phyloP scores from a whole-genome alignment of 2,329 filamentous ascomycete genomes.

The Ceratocystis albifundus region DNA sequence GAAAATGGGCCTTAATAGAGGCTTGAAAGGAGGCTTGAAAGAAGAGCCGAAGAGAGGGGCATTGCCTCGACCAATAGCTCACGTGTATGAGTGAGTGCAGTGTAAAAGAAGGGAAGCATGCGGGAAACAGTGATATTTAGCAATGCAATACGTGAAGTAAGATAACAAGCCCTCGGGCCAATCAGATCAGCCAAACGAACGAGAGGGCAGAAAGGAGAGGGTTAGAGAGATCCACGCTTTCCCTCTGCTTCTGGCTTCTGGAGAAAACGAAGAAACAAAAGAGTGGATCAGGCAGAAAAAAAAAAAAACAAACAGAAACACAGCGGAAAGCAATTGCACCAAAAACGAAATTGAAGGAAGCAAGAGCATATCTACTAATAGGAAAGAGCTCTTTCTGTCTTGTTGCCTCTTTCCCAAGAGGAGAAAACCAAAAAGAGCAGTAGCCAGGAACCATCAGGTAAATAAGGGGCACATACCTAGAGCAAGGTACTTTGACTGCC shows the following conservation, averaged over 20 bases:
- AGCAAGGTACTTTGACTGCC: not conserved
- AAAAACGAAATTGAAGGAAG: slow-evolving; percentile 22
- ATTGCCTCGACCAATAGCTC: not conserved
- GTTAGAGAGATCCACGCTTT: not conserved
- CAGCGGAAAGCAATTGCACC: too few relatives aligned
- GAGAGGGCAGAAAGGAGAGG: not conserved
- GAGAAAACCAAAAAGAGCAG: not conserved
- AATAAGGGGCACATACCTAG: not conserved
- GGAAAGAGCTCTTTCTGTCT: slow-evolving; percentile 6
- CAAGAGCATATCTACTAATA: not conserved
- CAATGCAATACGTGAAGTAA: not conserved
- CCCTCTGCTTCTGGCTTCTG: not conserved
- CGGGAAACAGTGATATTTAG: not conserved
- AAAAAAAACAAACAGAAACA: not conserved
- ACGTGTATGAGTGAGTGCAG: not conserved
- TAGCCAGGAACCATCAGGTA: not conserved
- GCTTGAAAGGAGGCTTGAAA: too few relatives aligned
- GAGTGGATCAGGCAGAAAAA: slow-evolving; percentile 7
- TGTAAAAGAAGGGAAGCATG: not conserved
- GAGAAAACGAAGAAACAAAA: slow-evolving; percentile 6
- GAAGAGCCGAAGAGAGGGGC: not conserved
- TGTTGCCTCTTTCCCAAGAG: not conserved
- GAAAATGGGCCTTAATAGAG: not conserved
- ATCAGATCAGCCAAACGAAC: not conserved
- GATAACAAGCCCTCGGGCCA: not conserved